Evolutionary conservation across 106 monocot species (phyloP).

Genomic region (Dioscorea alata): DNA sequence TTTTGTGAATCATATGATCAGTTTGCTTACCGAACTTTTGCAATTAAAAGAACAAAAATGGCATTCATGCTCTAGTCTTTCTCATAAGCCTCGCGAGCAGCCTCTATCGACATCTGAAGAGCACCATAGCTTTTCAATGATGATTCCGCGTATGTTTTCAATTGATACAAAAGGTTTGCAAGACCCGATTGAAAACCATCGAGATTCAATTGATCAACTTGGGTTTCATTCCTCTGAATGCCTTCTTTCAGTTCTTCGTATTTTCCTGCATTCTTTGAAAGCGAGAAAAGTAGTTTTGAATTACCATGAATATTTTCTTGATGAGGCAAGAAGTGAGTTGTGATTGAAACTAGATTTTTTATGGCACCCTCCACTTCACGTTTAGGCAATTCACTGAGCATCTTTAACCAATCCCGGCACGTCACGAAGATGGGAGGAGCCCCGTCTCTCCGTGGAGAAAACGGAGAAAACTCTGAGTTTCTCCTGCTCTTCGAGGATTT

Average conservation of each 20-base stretch:
- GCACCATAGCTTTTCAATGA: slow-evolving; percentile 48
- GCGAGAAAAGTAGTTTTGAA: slow-evolving; percentile 23
- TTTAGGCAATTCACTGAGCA: slow-evolving; percentile 33
- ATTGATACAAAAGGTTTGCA: slow-evolving; percentile 32
- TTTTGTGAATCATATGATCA: neutral
- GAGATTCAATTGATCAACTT: slow-evolving; percentile 41
- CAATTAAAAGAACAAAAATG: neutral
- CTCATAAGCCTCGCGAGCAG: slow-evolving; percentile 33
- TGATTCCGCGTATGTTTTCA: slow-evolving; percentile 46
- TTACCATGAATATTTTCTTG: slow-evolving; percentile 42
- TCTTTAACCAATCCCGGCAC: slow-evolving; percentile 62
- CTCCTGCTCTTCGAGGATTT: slow-evolving; percentile 26
- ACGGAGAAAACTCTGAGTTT: slow-evolving; percentile 33
- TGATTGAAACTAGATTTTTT: slow-evolving; percentile 36
- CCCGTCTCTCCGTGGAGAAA: slow-evolving; percentile 29
- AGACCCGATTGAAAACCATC: slow-evolving; percentile 49
- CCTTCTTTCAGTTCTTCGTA: slow-evolving; percentile 11
- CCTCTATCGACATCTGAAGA: slow-evolving; percentile 26
- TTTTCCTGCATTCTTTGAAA: slow-evolving; percentile 17
- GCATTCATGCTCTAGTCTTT: slow-evolving; percentile 4
- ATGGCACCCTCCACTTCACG: slow-evolving; percentile 55
- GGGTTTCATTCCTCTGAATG: slow-evolving; percentile 14
- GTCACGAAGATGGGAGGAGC: slow-evolving; percentile 81
- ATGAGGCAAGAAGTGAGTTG: slow-evolving; percentile 36
- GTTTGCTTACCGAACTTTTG: neutral